phyloP scores from a whole-genome alignment of 139 green algal species.

The Haematococcus sp. region DNA sequence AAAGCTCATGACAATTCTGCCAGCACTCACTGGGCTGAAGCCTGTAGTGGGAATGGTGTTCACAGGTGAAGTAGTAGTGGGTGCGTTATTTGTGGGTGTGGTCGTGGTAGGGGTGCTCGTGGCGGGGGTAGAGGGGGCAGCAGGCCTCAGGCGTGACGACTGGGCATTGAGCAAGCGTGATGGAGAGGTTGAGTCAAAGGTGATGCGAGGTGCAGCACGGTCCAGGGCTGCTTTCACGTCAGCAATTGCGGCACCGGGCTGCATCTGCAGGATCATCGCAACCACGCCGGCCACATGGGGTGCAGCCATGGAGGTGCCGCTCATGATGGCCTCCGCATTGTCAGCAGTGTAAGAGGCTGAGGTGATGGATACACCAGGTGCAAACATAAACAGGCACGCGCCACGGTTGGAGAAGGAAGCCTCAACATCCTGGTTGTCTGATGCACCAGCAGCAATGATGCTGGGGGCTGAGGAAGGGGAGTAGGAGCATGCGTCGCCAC shows the following conservation, averaged over 20 bases:
- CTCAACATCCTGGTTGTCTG: slow-evolving; percentile 21
- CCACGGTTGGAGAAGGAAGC: slow-evolving; percentile 66
- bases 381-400: slow-evolving; percentile 65
- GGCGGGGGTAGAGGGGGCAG: background rate
- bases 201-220: slow-evolving; percentile 13
- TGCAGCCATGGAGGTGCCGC: slow-evolving; percentile 32
- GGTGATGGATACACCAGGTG: slow-evolving; percentile 46
- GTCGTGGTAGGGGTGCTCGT: background rate
- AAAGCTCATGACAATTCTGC: no score
- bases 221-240: slow-evolving; percentile 19
- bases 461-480: slow-evolving; percentile 37
- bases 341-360: slow-evolving; percentile 26
- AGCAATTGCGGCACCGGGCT: slow-evolving; percentile 23
- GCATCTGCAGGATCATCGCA: slow-evolving; percentile 51
- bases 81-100: background rate
- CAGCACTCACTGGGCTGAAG: background rate
- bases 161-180: slow-evolving; percentile 29
- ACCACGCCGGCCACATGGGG: slow-evolving; percentile 52
- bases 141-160: slow-evolving; percentile 14
- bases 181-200: slow-evolving; percentile 29
- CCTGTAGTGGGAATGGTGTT: background rate
- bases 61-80: slow-evolving; percentile 7
- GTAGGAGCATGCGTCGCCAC: slow-evolving; percentile 55
- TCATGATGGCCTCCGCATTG: slow-evolving; percentile 26
- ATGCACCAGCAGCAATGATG: slow-evolving; percentile 48